A percentile compares a stretch with the other conserved stretches of the same genome.
These are phyloP conservation scores for Chloranthus sessilifolius DNA, from an alignment of 164 flowering plant genomes.

Conservation along the genomic window DNA sequence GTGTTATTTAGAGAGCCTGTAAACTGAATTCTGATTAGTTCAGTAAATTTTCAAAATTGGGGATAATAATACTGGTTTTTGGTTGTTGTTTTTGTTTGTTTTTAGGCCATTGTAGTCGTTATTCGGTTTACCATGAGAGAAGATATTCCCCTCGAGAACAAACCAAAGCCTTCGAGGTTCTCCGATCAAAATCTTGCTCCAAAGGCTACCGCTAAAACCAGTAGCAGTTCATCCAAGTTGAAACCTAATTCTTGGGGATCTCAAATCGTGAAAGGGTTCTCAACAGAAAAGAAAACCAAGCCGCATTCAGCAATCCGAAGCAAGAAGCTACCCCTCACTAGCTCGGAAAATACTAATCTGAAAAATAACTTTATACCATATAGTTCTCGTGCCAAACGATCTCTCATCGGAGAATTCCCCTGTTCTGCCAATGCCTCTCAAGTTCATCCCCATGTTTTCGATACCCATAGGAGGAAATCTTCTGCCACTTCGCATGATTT, in stretches of 20 bases:
- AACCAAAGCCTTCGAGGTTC: constrained; percentile 34
- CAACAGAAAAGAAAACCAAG: constrained; percentile 62
- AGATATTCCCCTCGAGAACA: constrained; percentile 31
- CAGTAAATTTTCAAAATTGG: too few relatives aligned
- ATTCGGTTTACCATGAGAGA: constrained; percentile 51
- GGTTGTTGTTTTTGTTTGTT: neutral
- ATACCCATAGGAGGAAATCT: constrained; percentile 26
- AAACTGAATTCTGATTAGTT: too few relatives aligned
- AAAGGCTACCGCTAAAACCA: constrained; percentile 21
- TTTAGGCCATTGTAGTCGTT: neutral
- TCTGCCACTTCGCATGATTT: constrained; percentile 52
- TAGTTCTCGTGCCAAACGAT: constrained; percentile 51
- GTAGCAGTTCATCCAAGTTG: constrained; percentile 27
- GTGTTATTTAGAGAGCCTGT: too few relatives aligned
- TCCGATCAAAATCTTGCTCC: constrained; percentile 60
- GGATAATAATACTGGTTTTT: neutral
- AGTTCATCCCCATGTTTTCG: constrained; percentile 44
- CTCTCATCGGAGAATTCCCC: constrained; percentile 62
- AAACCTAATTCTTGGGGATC: constrained; percentile 67
- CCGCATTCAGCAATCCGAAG: constrained; percentile 17
- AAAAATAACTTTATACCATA: constrained; percentile 24
- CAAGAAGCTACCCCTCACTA: constrained; percentile 36
- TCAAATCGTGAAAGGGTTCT: constrained; percentile 64
- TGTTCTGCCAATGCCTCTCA: constrained; percentile 45
- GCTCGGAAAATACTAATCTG: constrained; percentile 31